phyloP scores from a whole-genome alignment of 805 yeast species.

The Saccharomycopsis amapae region DNA sequence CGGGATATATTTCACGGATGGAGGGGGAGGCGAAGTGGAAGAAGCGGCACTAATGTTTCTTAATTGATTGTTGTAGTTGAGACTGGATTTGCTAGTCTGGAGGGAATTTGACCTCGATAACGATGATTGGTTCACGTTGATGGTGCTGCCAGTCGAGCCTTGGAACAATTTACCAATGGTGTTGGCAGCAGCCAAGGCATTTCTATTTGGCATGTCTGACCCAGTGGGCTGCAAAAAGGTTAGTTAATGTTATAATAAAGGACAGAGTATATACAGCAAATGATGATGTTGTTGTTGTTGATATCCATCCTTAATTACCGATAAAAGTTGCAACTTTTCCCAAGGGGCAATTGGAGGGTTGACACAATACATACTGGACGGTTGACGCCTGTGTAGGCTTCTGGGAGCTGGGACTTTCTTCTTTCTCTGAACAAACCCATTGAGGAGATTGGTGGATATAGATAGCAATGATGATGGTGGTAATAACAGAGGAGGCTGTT shows the following conservation, averaged over 20 bases:
- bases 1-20: neutral
- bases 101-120: conserved; percentile 5
- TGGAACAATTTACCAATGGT: conserved; percentile 19
- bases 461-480: no score
- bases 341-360: neutral
- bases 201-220: conserved; percentile 18
- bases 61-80: conserved; percentile 10
- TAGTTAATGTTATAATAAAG: conserved; percentile 3
- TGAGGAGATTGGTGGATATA: no score
- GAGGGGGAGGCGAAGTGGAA: neutral
- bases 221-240: conserved; percentile 13
- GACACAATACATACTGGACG: conserved; percentile 15
- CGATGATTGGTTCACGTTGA: neutral
- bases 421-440: conserved; percentile 19
- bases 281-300: neutral
- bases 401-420: conserved; percentile 19
- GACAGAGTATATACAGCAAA: no score
- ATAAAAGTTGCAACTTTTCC: neutral
- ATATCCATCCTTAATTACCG: neutral
- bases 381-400: conserved; percentile 20
- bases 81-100: neutral
- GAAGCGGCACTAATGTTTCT: conserved; percentile 1
- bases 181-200: conserved; percentile 21
- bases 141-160: conserved; percentile 5
- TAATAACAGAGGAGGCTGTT: no score